A percentile compares a stretch with the other conserved stretches of the same genome.
These are phyloP conservation scores for Colletotrichum viniferum DNA, from an alignment of 2,329 filamentous ascomycete genomes.

Conservation along the genomic window DNA sequence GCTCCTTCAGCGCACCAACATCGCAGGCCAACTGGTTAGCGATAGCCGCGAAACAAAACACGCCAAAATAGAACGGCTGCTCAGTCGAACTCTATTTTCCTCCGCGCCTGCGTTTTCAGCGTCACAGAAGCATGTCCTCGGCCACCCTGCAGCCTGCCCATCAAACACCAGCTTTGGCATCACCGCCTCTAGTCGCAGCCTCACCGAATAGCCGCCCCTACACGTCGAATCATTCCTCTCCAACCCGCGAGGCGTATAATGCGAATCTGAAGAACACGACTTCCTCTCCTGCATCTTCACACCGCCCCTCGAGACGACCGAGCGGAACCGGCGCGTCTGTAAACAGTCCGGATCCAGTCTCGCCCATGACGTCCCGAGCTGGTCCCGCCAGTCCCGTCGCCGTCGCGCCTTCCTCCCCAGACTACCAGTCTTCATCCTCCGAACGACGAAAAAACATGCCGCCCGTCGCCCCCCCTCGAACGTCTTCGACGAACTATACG, in stretches of 20 bases:
- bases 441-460: conserved; percentile 66
- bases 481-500: conserved; percentile 69
- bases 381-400: conserved; percentile 47
- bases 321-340: conserved; percentile 51
- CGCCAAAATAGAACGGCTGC: conserved; percentile 12
- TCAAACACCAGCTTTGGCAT: conserved; percentile 52
- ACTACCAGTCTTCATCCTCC: conserved; percentile 48
- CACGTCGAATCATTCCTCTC: conserved; percentile 54
- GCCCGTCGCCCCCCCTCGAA: conserved; percentile 78
- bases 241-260: conserved; percentile 62
- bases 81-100: conserved; percentile 5
- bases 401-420: conserved; percentile 41
- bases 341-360: conserved; percentile 38
- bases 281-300: conserved; percentile 55
- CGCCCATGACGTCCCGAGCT: conserved; percentile 53
- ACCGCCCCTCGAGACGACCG: conserved; percentile 57
- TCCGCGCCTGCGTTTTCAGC: background rate
- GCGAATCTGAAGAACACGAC: conserved; percentile 50
- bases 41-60: conserved; percentile 13
- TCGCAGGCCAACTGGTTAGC: conserved; percentile 10
- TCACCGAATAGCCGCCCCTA: conserved; percentile 57
- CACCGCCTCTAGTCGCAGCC: conserved; percentile 47
- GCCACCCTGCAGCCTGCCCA: conserved; percentile 67
- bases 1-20: conserved; percentile 8
- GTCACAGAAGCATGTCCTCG: conserved; percentile 60